Base-by-base conservation (phyloP, 768 basidiomycete species). In the Pisolithus tinctorius region DNA sequence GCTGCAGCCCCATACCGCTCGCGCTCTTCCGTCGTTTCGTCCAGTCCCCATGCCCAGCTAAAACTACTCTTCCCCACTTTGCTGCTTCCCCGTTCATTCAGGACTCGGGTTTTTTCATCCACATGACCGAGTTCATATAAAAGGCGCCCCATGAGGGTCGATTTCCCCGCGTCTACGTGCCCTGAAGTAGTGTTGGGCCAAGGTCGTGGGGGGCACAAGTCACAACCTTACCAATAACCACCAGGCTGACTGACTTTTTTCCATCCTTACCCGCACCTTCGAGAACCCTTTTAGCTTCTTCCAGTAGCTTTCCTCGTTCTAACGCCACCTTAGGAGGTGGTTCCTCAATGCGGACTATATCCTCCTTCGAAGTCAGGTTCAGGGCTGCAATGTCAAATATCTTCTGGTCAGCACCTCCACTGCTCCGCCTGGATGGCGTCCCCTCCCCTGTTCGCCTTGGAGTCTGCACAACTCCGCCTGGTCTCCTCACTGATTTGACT, bases 141-240 rank as follows among this genome's bases (percentile, higher is more conserved):
- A 52, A 99, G 61, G 50, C 95, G 77, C 1, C 96, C 96, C 92
- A 98, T 97, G 26, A 99, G 71, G 1, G 96, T 99, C 4, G 93
- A 96, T 68, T 99, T 99, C 25, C 96, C 96, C 16, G 96, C 96
- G 70, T 99, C 96, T 54, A 99, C 96, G 62, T 99, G 96, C 37
- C 96, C 95, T 97, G 58, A 41, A 43, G 31, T 47, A 42, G 3
- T 20, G 48, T 62, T 37, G 59, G 54, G 53, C 26, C 52, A 44
- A 45, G 30, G 23, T n/a, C 47, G 25, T 41, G 34, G 30, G 10
- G 46, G 39, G 41, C 29, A 31, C 5, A 45, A 44, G 45, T 6
- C 47, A 37, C 50, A 31, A 14, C 46, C 73, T 58, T 63, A 95
- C 95, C 96, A 40, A 99, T 86, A 42, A 99, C 92, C 26, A 98